Base-by-base conservation (phyloP, 805 yeast species). In the Ogataea corticis region DNA sequence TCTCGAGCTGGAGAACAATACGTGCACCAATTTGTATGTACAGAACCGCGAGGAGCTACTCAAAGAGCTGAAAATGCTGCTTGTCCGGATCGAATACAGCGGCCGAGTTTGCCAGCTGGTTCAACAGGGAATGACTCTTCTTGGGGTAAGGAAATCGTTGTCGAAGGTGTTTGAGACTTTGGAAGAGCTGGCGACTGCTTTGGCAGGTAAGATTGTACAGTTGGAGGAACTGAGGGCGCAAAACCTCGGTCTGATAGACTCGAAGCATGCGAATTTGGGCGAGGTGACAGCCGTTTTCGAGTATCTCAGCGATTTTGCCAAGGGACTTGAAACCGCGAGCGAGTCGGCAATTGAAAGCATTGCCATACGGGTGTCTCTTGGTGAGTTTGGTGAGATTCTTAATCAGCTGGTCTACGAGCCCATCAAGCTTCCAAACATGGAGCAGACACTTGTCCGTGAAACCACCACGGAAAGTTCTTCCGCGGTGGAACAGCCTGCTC, bases 181-280 rank as follows among this genome's bases (percentile, higher is more conserved):
- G 19, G 31, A 33, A 13, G 25, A 28, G 7, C 9, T 42, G n/a
- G 13, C 16, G 21, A 27, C 13, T 3, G 16, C 17, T 11, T 9
- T 49, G 9, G n/a, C 16, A 3, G 33, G 16, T n/a, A 40, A 39
- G 19, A 15, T 41, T 2, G 12, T 6, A 13, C 12, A 14, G 12
- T 30, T 47, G 3, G 44, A 38, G 29, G 29, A 35, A 6, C 33
- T 46, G 5, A 40, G 37, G 12, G 28, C 29, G 13, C 31, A 18
- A 9, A 33, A 32, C 12, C 30, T 39, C 7, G 54, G 54, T 7
- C 12, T 50, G 12, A 17, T 44, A 18, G 32, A 36, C n/a, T 18
- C n/a, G 16, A 18, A 13, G 3, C 23, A 19, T 9, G 11, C 38
- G 6, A 38, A 36, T 7, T 14, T 37, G 12, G n/a, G 14, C 3